Evolutionary conservation across 306 rosid genomes (phyloP), one percentile per base, ranked within the genome.

Genomic region (peach (Prunus persica)): DNA sequence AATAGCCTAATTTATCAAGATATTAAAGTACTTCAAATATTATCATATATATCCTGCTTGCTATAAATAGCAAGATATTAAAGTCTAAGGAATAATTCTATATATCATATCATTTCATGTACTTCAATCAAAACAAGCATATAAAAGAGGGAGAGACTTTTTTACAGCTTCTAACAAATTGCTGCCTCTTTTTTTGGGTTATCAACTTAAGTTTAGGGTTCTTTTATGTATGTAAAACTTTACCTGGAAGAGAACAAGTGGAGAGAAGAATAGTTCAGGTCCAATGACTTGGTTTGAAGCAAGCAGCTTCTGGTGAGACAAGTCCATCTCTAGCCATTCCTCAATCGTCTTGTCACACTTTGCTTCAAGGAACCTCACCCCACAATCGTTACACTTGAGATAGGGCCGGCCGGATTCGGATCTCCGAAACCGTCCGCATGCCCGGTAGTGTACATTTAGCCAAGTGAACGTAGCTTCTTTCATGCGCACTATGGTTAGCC

Each of bases 351-450:
- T 81, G 30, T 66, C 75, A 72, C 91, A 91, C 10, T 65, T 83
- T 1, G 89, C 94, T 67, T 94, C 98, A 45, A 88, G 80, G 82
- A 87, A 84, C 78, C 97, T 84, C 0, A 79, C 85, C 11, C 98
- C 98, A 27, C 96, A 90, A 60, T 94, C 98, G 67, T 94, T 94
- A 65, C 97, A 91, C 85, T 94, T 94, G 56, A 94, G 72, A 52
- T 49, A 87, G 0, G 97, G 96, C 2, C 96, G 77, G 0, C 97
- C 96, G 1, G 87, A 63, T 2, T 94, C 94, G 2, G 84, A 79
- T 28, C 89, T 72, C 46, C 98, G 82, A 56, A 94, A 82, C 30
- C 97, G 81, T 32, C 97, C 98, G 3, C 91, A 81, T 4, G 80
- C 5, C 46, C 84, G 24, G 76, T 74, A 86, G 80, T 81, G 85